Conservation (phyloP, 371 early-diverging fungal species). For the Coemansia sp. region DNA sequence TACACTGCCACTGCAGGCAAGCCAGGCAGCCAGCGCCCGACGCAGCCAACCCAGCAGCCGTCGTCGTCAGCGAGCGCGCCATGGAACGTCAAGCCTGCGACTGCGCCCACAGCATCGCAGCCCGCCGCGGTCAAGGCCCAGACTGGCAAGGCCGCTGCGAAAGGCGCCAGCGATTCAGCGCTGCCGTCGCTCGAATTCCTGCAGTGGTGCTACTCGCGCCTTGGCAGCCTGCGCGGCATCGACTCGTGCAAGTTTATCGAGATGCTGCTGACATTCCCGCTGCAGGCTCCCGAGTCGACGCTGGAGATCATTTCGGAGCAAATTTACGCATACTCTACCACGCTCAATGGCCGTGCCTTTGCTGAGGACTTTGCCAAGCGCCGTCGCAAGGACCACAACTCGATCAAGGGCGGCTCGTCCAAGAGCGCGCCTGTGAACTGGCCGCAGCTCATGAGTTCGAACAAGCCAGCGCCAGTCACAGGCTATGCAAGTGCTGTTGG, state of each 20-base stretch:
- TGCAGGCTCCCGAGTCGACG: conserved; percentile 64
- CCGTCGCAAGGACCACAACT: conserved; percentile 70
- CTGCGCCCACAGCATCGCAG: not conserved
- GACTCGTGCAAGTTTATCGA: conserved; percentile 74
- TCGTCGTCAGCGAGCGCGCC: not conserved
- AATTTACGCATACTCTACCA: conserved; percentile 71
- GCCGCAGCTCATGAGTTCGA: conserved; percentile 19
- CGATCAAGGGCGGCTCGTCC: conserved; percentile 27
- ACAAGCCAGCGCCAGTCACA: conserved; percentile 1
- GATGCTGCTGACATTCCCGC: conserved; percentile 76
- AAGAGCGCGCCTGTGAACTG: conserved; percentile 42
- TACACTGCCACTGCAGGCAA: not conserved
- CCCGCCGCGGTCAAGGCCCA: not conserved
- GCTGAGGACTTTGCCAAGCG: conserved; percentile 79
- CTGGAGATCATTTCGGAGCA: conserved; percentile 80
- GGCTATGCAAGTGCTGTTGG: conserved; percentile 28
- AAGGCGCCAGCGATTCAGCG: conserved; percentile 3
- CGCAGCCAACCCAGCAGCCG: not conserved
- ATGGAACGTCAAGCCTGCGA: conserved; percentile 2
- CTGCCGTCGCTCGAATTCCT: conserved; percentile 73
- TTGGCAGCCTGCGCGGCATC: conserved; percentile 70
- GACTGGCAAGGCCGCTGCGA: not conserved
- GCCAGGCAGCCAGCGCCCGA: not conserved
- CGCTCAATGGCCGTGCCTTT: conserved; percentile 77
- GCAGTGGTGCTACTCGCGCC: conserved; percentile 70